phyloP scores from a whole-genome alignment of 139 green algal genomes.

The Pseudopediastrum boryanum region DNA sequence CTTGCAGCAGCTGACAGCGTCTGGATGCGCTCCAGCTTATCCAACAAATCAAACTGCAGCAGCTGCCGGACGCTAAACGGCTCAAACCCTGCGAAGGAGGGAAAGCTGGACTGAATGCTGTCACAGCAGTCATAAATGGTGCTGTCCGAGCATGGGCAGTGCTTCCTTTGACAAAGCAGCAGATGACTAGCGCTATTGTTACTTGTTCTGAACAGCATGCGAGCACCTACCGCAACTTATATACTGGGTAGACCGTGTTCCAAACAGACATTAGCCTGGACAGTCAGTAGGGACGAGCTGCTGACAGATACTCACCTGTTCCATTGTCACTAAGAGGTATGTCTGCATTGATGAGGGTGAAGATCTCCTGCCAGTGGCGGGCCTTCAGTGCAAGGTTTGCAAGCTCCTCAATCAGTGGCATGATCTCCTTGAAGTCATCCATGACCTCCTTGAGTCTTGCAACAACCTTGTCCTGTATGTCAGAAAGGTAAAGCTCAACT shows the following conservation, averaged over 20 bases:
- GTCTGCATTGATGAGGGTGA: conserved; percentile 57
- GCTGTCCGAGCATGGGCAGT: too few species aligned
- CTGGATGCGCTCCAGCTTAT: conserved; percentile 65
- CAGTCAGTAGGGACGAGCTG: too few species aligned
- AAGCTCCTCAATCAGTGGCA: conserved; percentile 67
- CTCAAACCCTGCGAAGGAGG: conserved; percentile 42
- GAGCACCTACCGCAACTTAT: too few species aligned
- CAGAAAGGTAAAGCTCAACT: too few species aligned
- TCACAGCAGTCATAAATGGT: too few species aligned
- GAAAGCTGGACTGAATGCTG: too few species aligned
- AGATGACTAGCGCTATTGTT: too few species aligned
- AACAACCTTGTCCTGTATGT: conserved; percentile 61
- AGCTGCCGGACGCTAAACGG: conserved; percentile 69
- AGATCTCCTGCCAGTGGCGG: conserved; percentile 66
- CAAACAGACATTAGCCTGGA: too few species aligned
- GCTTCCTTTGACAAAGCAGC: too few species aligned
- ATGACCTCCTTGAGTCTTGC: conserved; percentile 70
- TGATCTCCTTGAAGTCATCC: conserved; percentile 77
- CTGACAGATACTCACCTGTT: background rate
- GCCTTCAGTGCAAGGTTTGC: conserved; percentile 75
- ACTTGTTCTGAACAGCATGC: too few species aligned
- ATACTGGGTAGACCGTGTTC: too few species aligned
- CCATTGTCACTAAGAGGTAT: conserved; percentile 49
- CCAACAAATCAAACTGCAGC: conserved; percentile 63
- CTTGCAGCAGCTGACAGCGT: conserved; percentile 48